Evolutionary conservation across 75 land plant species (phyloP).

Genomic region (Cupressus sempervirens): DNA sequence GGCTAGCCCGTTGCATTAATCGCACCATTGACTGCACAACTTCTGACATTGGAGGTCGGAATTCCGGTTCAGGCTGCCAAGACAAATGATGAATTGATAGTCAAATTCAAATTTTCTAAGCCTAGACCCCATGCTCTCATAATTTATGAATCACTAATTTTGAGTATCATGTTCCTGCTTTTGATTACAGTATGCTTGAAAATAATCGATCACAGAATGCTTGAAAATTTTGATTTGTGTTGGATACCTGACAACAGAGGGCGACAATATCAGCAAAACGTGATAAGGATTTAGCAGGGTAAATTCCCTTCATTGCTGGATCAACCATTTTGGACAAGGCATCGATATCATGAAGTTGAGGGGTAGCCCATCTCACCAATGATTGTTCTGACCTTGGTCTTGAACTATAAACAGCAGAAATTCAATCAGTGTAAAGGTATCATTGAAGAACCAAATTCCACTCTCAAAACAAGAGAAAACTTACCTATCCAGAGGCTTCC

Average conservation of each 20-base stretch:
- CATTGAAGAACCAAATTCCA: too few species aligned
- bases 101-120: not conserved
- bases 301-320: slow-evolving; percentile 85
- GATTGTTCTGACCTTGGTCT: slow-evolving; percentile 85
- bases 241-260: slow-evolving; percentile 88
- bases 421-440: not conserved
- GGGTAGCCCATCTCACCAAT: slow-evolving; percentile 95
- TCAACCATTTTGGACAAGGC: slow-evolving; percentile 95
- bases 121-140: not conserved
- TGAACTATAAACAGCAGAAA: slow-evolving; percentile 45
- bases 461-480: not conserved
- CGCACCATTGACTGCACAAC: slow-evolving; percentile 82
- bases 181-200: not conserved
- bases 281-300: slow-evolving; percentile 96
- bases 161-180: not conserved
- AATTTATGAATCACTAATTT: not conserved
- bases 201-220: not conserved
- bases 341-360: slow-evolving; percentile 99
- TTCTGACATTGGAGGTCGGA: slow-evolving; percentile 95
- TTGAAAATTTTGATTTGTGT: not conserved
- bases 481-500: slow-evolving; percentile 83
- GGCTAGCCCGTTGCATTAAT: slow-evolving; percentile 76
- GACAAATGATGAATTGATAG: slow-evolving; percentile 9
- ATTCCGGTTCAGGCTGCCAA: slow-evolving; percentile 86
- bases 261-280: slow-evolving; percentile 97